Evolutionary conservation across 306 rosid genomes (phyloP).

Genomic region (Luffa acutangula): DNA sequence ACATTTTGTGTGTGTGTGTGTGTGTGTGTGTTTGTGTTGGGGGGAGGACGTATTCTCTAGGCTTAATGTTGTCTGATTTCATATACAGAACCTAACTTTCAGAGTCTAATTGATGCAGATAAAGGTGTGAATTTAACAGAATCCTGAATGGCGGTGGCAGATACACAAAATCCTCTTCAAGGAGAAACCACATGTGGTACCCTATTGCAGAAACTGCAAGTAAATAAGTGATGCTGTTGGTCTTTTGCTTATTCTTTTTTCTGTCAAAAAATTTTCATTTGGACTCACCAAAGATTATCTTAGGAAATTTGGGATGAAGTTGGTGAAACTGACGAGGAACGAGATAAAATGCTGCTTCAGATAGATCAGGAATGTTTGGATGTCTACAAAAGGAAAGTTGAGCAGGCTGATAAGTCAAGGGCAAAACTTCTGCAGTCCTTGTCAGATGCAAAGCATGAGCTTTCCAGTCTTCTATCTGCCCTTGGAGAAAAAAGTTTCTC

Average conservation of each 20-base stretch:
- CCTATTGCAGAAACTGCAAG: slow-evolving; percentile 84
- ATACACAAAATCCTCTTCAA: slow-evolving; percentile 53
- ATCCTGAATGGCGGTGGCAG: slow-evolving; percentile 72
- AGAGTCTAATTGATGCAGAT: slow-evolving; percentile 27
- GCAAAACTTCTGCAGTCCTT: slow-evolving; percentile 83
- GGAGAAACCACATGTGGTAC: slow-evolving; percentile 85
- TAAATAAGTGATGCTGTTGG: slow-evolving; percentile 16
- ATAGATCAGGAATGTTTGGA: slow-evolving; percentile 94
- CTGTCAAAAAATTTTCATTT: neutral
- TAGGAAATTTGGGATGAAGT: slow-evolving; percentile 99
- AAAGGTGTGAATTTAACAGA: slow-evolving; percentile 22
- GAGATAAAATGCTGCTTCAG: slow-evolving; percentile 98
- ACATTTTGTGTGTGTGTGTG: neutral
- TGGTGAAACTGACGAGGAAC: slow-evolving; percentile 86
- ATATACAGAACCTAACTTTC: neutral
- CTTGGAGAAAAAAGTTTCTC: slow-evolving; percentile 26
- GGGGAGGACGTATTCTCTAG: neutral
- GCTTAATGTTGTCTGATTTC: neutral
- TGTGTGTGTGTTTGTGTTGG: neutral
- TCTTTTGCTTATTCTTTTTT: neutral
- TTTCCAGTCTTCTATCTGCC: slow-evolving; percentile 76
- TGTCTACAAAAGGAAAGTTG: slow-evolving; percentile 93
- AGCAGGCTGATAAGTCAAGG: slow-evolving; percentile 89
- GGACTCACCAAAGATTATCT: neutral
- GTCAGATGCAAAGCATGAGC: slow-evolving; percentile 70